Evolutionary conservation across 2,329 filamentous ascomycete species (phyloP), one percentile per base, ranked within the genome.

Genomic region (Xylaria sp.): DNA sequence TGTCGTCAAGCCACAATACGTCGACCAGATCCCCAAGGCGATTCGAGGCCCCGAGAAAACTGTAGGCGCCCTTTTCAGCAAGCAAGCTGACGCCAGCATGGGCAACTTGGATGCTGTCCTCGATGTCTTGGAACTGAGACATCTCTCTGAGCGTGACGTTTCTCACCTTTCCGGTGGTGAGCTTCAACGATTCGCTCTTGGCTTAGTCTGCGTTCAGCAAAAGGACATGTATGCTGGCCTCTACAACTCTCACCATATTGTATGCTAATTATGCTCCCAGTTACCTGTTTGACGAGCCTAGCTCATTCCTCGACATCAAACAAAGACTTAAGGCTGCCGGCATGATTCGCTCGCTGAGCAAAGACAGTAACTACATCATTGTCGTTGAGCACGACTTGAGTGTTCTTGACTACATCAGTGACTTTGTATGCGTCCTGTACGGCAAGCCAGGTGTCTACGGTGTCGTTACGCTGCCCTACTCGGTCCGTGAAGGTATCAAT

Each of bases 261-360:
- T 10, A 51, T 51, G 48, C 48, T 51, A 12, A 51, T 25, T 23
- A 20, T 25, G 25, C 48, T 51, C 10, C 48, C 2, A 55, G 52
- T 7, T 99, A 99, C 87, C 98, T 99, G 96, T 99, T 99, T 78
- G 96, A 99, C 82, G 96, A 99, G 85, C 97, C 97, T 20, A 98
- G 95, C 50, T 99, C 96, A 46, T 99, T 98, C 83, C 89, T 99
- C 67, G 97, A 99, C 92, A 96, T 71, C 20, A 70, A 98, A 88
- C 96, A 99, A 84, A 93, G 96, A 91, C 86, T 99, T 75, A 92
- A 92, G 75, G 96, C 97, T 72, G 95, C 94, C 76, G 90, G 92
- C 76, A 93, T 97, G 76, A 98, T 99, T 77, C 94, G 96, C 74
- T 94, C 93, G 72, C 90, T 99, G 59, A 89, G 98, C 64, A 89